Percentiles rank a stretch among this genome's conserved stretches.
phyloP scores from a whole-genome alignment of 768 basidiomycete genomes.

The Tricholoma bakamatsutake region DNA sequence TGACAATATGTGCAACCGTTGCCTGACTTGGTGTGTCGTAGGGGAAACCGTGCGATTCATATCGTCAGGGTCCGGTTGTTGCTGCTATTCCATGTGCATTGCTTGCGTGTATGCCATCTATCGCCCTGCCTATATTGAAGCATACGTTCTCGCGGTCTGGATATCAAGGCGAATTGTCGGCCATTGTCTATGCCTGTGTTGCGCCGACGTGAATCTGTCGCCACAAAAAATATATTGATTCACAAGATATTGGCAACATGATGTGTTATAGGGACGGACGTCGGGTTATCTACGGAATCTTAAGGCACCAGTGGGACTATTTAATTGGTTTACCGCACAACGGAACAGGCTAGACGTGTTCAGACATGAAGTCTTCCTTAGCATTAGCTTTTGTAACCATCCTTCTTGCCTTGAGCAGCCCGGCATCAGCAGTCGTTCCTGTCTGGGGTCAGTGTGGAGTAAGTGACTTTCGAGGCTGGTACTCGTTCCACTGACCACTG shows the following conservation, averaged over 20 bases:
- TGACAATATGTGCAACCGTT: neutral
- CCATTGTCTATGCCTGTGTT: neutral
- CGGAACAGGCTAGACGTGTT: neutral
- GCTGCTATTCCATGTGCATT: neutral
- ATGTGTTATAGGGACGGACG: conserved; percentile 16
- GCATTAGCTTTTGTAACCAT: conserved; percentile 28
- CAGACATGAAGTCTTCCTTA: conserved; percentile 24
- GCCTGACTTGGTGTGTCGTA: neutral
- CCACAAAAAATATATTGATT: neutral
- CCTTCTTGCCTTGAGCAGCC: conserved; percentile 21
- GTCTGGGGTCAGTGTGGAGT: conserved; percentile 51
- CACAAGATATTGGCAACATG: neutral
- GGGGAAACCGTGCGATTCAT: neutral
- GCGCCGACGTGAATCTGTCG: neutral
- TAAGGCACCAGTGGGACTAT: neutral
- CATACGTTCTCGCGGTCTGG: neutral
- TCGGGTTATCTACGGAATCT: conserved; percentile 26
- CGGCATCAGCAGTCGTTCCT: conserved; percentile 25
- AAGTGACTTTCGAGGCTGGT: conserved; percentile 10
- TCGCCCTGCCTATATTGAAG: neutral
- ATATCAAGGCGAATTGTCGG: neutral
- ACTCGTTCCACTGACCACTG: neutral
- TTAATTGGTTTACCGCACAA: conserved; percentile 2
- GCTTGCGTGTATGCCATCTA: neutral
- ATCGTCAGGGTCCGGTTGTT: neutral